phyloP scores from a whole-genome alignment of 306 rosid genomes.

The Castanospermum australe region DNA sequence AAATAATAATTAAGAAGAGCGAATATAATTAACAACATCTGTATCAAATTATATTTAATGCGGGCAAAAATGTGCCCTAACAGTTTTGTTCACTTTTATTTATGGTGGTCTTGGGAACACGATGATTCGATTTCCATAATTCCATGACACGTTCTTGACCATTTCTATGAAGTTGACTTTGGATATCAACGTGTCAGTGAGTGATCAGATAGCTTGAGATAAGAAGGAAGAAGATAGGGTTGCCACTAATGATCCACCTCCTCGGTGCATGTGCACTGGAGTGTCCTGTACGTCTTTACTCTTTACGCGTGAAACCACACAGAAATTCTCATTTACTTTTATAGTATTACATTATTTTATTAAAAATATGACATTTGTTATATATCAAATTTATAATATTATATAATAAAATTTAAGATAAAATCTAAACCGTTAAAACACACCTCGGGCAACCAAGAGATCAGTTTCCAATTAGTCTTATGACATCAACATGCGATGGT shows the following conservation, averaged over 20 bases:
- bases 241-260: background rate
- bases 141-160: background rate
- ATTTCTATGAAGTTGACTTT: constrained; percentile 29
- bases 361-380: no score
- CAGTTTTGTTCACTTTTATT: background rate
- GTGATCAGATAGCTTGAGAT: constrained; percentile 3
- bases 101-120: constrained; percentile 6
- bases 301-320: no score
- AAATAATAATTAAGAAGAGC: background rate
- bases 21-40: background rate
- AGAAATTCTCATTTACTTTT: no score
- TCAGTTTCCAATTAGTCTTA: no score
- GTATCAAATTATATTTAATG: background rate
- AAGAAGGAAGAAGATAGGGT: background rate
- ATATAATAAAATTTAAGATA: no score
- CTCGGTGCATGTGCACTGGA: background rate
- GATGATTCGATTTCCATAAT: background rate
- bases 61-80: background rate
- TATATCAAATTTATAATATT: no score
- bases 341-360: no score
- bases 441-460: no score
- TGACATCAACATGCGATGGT: background rate
- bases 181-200: background rate
- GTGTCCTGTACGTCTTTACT: no score
- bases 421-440: no score